phyloP scores from a whole-genome alignment of 306 rosid genomes.

The Vigna trinervia region DNA sequence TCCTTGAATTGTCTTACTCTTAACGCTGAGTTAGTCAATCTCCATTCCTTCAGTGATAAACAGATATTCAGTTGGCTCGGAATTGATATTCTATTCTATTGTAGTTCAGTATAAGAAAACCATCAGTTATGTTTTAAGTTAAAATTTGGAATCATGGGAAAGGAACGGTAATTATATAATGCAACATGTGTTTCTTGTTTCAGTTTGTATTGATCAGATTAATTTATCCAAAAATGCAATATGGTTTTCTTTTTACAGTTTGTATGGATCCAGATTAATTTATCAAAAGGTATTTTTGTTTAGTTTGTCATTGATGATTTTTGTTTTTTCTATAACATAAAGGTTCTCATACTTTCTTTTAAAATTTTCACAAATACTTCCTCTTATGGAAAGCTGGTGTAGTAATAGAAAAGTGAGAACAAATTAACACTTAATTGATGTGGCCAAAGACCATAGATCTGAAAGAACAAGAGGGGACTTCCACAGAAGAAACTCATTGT shows the following conservation, averaged over 20 bases:
- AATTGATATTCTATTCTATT: slow-evolving; percentile 22
- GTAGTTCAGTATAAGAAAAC: background rate
- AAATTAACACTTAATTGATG: no score
- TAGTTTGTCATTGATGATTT: slow-evolving; percentile 17
- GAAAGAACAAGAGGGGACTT: no score
- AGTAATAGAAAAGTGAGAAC: no score
- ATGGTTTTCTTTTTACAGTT: slow-evolving; percentile 10
- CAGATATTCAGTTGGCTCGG: slow-evolving; percentile 17
- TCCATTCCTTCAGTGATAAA: slow-evolving; percentile 14
- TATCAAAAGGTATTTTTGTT: slow-evolving; percentile 1
- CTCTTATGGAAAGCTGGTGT: slow-evolving; percentile 1
- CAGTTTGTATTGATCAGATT: slow-evolving; percentile 1
- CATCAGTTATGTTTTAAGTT: background rate
- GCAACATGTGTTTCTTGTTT: background rate
- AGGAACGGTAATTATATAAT: slow-evolving; percentile 19
- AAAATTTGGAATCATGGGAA: slow-evolving; percentile 2
- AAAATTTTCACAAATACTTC: slow-evolving; percentile 22
- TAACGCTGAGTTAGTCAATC: slow-evolving; percentile 15
- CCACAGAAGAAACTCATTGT: no score
- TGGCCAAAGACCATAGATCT: no score
- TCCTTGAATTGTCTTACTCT: slow-evolving; percentile 23
- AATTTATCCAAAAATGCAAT: background rate
- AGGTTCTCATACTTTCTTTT: slow-evolving; percentile 14
- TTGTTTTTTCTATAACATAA: background rate
- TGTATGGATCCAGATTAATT: background rate